These are phyloP conservation scores for Dactylonectria estremocensis DNA, from an alignment of 2,329 filamentous ascomycete species.

Conservation along the genomic window DNA sequence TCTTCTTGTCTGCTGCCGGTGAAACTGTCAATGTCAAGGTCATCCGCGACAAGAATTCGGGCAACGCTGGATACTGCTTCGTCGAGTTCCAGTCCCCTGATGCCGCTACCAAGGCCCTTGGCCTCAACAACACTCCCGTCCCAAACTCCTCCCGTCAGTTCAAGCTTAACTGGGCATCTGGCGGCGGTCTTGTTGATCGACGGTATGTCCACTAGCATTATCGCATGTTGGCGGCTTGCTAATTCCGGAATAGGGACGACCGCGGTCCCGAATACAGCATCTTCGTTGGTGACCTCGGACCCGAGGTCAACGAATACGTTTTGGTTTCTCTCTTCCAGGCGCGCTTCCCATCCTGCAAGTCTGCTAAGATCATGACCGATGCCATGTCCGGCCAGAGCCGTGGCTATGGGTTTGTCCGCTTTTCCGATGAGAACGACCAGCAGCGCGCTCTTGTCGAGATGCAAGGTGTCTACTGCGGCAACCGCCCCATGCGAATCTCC, in stretches of 20 bases:
- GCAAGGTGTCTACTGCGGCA: conserved; percentile 99
- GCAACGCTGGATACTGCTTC: conserved; percentile 99
- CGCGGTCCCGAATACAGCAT: conserved; percentile 97
- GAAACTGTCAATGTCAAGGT: conserved; percentile 99
- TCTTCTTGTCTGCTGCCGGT: conserved; percentile 90
- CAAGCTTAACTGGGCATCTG: conserved; percentile 99
- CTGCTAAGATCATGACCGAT: conserved; percentile 99
- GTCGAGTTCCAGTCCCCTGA: conserved; percentile 90
- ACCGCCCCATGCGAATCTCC: conserved; percentile 98
- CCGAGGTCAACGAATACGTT: conserved; percentile 98
- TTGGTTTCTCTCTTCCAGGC: conserved; percentile 97
- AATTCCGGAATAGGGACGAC: conserved; percentile 79
- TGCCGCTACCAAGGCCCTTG: conserved; percentile 91
- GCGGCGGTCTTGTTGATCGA: conserved; percentile 94
- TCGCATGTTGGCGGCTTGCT: neutral
- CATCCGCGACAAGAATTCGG: conserved; percentile 99
- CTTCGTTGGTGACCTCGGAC: conserved; percentile 97
- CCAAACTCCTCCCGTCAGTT: conserved; percentile 96
- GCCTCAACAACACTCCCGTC: conserved; percentile 88
- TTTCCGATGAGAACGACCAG: conserved; percentile 95
- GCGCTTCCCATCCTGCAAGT: conserved; percentile 97
- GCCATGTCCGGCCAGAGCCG: conserved; percentile 98
- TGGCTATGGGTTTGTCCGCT: conserved; percentile 97
- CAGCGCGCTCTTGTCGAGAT: conserved; percentile 97
- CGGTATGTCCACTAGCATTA: conserved; percentile 70